phyloP scores from a whole-genome alignment of 2,329 filamentous ascomycete species.

The Didymella lethalis region DNA sequence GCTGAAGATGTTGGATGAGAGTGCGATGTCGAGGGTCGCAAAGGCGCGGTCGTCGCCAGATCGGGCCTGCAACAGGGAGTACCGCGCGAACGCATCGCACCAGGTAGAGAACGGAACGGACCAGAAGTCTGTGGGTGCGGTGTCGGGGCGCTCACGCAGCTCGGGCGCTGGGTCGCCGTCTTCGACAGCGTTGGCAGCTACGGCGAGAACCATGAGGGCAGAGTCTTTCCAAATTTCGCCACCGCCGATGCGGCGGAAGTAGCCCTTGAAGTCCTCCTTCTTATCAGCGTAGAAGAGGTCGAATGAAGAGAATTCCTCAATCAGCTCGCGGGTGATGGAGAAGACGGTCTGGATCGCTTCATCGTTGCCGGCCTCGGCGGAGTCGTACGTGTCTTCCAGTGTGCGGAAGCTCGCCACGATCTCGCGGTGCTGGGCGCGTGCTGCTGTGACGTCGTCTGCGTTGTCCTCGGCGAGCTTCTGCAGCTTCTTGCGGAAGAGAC shows the following conservation, averaged over 20 bases:
- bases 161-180: slow-evolving; percentile 42
- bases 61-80: slow-evolving; percentile 78
- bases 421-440: slow-evolving; percentile 46
- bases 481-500: slow-evolving; percentile 41
- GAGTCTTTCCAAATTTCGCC: slow-evolving; percentile 48
- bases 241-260: slow-evolving; percentile 45
- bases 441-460: slow-evolving; percentile 54
- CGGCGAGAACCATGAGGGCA: slow-evolving; percentile 46
- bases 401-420: slow-evolving; percentile 55
- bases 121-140: slow-evolving; percentile 67
- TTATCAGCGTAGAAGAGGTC: slow-evolving; percentile 64
- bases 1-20: slow-evolving; percentile 83
- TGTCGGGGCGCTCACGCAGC: slow-evolving; percentile 38
- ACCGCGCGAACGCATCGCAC: slow-evolving; percentile 90
- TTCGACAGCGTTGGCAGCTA: slow-evolving; percentile 46
- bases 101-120: slow-evolving; percentile 83
- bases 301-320: slow-evolving; percentile 68
- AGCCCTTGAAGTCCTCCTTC: slow-evolving; percentile 52
- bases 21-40: slow-evolving; percentile 77
- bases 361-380: slow-evolving; percentile 59
- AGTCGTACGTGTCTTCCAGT: slow-evolving; percentile 52
- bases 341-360: slow-evolving; percentile 64
- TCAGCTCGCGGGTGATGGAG: slow-evolving; percentile 64
- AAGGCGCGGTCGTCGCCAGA: slow-evolving; percentile 76
- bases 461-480: slow-evolving; percentile 35